Base-by-base conservation (phyloP, 306 rosid genomes). In the Nissolia schottii region DNA sequence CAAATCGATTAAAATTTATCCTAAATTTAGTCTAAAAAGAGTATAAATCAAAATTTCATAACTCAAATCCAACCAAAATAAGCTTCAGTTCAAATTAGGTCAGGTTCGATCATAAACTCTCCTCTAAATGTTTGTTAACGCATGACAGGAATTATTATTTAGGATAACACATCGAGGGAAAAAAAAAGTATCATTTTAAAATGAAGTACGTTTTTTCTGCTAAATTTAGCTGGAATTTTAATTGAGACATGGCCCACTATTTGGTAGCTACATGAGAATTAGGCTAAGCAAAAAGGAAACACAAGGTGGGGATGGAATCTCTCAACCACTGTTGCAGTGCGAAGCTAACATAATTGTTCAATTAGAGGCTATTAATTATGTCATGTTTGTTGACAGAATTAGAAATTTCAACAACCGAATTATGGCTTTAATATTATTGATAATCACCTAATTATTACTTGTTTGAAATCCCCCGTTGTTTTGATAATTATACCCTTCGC, bases 321-420 rank as follows among this genome's bases (percentile, higher is more conserved):
- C 58, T 64, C 54, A 81, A 76, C 41, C 22, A 48, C 64, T 64
- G 74, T 62, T 74, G 25, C 29, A 43, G 7, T 5, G 38, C 15
- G 69, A 34, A 25, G 70, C 28, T 29, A 41, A 20, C 61, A 67
- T 74, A 9, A 53, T 35, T 46, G 49, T 55, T 63, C 41, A 57
- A 45, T 75, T 35, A 35, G 55, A 64, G 46, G 58, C 38, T 55
- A 51, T 54, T 35, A 64, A 51, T 54, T 35, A 64, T 81, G 4
- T 48, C 24, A 14, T 60, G 65, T 79, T 67, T 66, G 79, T 50
- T 64, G 54, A 50, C 14, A 32, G 37, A 20, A 27, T 48, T 10
- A 23, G 59, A 55, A 80, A 62, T 70, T 75, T 80, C 77, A 75
- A 80, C 80, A 63, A 75, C 73, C 67, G 14, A 50, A 62, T 68